A percentile compares a stretch with the other conserved stretches of the same genome.
Evolutionary conservation across 768 basidiomycete genomes (phyloP).

Genomic region (Baorangia bicolor): DNA sequence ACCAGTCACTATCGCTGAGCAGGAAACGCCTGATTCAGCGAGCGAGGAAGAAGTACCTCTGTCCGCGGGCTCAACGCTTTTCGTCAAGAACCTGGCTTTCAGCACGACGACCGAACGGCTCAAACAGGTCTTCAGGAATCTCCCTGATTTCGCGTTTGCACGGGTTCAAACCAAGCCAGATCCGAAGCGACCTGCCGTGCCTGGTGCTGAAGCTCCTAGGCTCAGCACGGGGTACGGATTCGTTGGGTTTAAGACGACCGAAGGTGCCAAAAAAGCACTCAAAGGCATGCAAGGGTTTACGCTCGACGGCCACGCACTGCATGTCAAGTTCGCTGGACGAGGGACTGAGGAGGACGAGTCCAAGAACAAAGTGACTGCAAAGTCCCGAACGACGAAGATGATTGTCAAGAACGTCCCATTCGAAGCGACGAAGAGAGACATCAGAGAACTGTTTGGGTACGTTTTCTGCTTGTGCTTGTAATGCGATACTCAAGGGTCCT

Average conservation of each 20-base stretch:
- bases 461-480: slow-evolving; percentile 29
- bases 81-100: slow-evolving; percentile 95
- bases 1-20: slow-evolving; percentile 47
- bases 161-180: slow-evolving; percentile 91
- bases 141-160: slow-evolving; percentile 83
- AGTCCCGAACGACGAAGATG: slow-evolving; percentile 84
- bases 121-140: slow-evolving; percentile 61
- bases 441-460: slow-evolving; percentile 85
- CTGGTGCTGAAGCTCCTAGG: slow-evolving; percentile 40
- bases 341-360: slow-evolving; percentile 62
- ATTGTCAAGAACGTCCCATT: slow-evolving; percentile 98
- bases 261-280: slow-evolving; percentile 71
- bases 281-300: slow-evolving; percentile 78
- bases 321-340: slow-evolving; percentile 84
- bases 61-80: slow-evolving; percentile 79
- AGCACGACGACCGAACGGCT: slow-evolving; percentile 80
- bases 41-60: slow-evolving; percentile 42
- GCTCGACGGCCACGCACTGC: slow-evolving; percentile 83
- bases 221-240: slow-evolving; percentile 98
- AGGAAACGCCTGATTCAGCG: slow-evolving; percentile 31
- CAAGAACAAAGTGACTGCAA: slow-evolving; percentile 39
- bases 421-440: slow-evolving; percentile 91
- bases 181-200: slow-evolving; percentile 56
- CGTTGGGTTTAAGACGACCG: slow-evolving; percentile 78
- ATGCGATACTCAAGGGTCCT: not conserved